These are phyloP conservation scores for Quercus berberidifolia DNA, from an alignment of 306 rosid species.

Conservation along the genomic window DNA sequence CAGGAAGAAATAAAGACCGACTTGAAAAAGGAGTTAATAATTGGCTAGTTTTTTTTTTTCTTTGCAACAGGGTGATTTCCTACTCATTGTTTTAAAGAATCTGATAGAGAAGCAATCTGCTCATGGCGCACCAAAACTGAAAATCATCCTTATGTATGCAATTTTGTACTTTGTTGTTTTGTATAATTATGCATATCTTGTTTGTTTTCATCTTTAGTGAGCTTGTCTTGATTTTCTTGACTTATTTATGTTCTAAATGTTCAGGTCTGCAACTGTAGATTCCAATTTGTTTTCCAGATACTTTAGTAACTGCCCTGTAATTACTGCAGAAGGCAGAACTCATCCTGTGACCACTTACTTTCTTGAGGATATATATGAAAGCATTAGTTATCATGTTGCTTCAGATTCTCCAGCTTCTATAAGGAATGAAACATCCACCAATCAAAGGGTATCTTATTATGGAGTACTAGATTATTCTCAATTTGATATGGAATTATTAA, in stretches of 20 bases:
- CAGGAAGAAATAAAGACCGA: background rate
- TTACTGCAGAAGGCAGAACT: slow-evolving; percentile 87
- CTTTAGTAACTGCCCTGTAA: slow-evolving; percentile 84
- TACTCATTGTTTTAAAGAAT: slow-evolving; percentile 79
- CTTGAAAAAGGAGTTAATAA: background rate
- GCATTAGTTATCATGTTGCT: slow-evolving; percentile 61
- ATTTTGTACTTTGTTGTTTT: slow-evolving; percentile 2
- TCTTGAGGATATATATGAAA: slow-evolving; percentile 92
- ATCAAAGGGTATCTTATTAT: slow-evolving; percentile 46
- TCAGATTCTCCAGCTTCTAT: slow-evolving; percentile 84
- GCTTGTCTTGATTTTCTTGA: slow-evolving; percentile 4
- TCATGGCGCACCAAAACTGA: slow-evolving; percentile 49
- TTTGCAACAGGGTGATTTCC: slow-evolving; percentile 76
- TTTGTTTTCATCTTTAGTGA: background rate
- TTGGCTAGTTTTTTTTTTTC: background rate
- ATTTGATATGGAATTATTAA: slow-evolving; percentile 1
- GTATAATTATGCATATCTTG: background rate
- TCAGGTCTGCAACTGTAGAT: slow-evolving; percentile 98
- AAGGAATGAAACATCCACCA: slow-evolving; percentile 43
- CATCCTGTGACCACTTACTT: slow-evolving; percentile 80
- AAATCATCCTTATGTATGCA: slow-evolving; percentile 89
- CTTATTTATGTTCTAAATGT: slow-evolving; percentile 13
- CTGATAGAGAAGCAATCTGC: slow-evolving; percentile 67
- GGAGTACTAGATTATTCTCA: slow-evolving; percentile 11
- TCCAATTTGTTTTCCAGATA: slow-evolving; percentile 84